Evolutionary conservation across 352 stramenopile species (phyloP).

Genomic region (Pythium phragmitis): DNA sequence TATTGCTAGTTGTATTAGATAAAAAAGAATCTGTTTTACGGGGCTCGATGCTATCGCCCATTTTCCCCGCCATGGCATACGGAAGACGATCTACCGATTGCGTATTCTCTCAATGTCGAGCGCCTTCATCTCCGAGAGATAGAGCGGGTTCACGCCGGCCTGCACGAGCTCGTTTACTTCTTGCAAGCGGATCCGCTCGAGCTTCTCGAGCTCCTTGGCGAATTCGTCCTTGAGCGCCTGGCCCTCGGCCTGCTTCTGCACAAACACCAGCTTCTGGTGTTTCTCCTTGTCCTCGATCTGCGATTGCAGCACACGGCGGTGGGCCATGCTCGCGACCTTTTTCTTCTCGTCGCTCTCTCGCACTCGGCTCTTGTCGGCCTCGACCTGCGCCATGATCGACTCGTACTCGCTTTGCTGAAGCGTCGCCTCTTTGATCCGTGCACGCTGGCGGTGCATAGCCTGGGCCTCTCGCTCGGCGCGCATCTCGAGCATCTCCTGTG

Average conservation of each 20-base stretch:
- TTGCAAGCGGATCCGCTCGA: constrained; percentile 88
- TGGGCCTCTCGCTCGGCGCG: constrained; percentile 59
- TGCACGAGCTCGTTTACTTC: constrained; percentile 86
- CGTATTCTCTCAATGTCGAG: constrained; percentile 84
- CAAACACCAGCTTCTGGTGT: constrained; percentile 72
- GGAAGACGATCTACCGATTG: constrained; percentile 18
- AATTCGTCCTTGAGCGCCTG: constrained; percentile 76
- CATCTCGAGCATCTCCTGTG: constrained; percentile 83
- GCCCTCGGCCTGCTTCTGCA: constrained; percentile 65
- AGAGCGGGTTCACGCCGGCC: constrained; percentile 88
- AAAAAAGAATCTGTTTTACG: neutral
- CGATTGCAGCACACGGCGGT: constrained; percentile 82
- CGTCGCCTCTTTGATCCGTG: constrained; percentile 71
- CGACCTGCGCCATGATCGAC: constrained; percentile 82
- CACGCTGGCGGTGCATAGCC: constrained; percentile 67
- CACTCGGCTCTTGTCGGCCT: constrained; percentile 59
- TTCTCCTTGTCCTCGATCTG: constrained; percentile 90
- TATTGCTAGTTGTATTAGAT: neutral
- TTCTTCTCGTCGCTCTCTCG: constrained; percentile 58
- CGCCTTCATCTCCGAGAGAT: constrained; percentile 91
- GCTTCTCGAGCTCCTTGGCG: constrained; percentile 77
- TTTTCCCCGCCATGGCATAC: no score
- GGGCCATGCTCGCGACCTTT: constrained; percentile 62
- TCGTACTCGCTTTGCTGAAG: constrained; percentile 89
- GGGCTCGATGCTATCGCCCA: neutral